A percentile compares a stretch with the other conserved stretches of the same genome.
These are phyloP conservation scores for Teratosphaeria viscida DNA, from an alignment of 2,329 filamentous ascomycete genomes.

Conservation along the genomic window DNA sequence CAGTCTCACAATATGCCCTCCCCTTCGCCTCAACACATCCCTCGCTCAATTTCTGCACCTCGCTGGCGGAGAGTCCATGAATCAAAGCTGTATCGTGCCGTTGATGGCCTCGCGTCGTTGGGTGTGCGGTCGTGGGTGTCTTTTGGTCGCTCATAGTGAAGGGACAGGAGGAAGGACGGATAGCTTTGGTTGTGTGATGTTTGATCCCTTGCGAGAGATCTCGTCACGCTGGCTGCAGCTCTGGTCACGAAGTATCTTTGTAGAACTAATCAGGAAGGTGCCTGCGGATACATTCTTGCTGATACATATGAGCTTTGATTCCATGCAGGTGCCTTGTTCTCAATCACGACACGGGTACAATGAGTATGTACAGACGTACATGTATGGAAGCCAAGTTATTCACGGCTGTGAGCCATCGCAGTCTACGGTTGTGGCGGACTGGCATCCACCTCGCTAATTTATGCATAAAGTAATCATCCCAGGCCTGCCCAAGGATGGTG, in stretches of 20 bases:
- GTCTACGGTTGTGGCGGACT: not conserved
- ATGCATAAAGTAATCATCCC: not conserved
- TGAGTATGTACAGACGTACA: too few species aligned
- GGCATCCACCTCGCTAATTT: not conserved
- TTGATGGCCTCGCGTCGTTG: conserved; percentile 24
- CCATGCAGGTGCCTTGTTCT: too few species aligned
- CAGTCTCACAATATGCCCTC: conserved; percentile 63
- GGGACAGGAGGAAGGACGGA: not conserved
- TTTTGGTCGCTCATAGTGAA: not conserved
- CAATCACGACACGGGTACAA: too few species aligned
- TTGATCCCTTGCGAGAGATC: not conserved
- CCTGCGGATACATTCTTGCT: not conserved
- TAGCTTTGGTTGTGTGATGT: not conserved
- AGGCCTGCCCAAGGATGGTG: not conserved
- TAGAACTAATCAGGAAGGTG: not conserved
- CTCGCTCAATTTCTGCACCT: conserved; percentile 55
- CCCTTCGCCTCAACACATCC: conserved; percentile 62
- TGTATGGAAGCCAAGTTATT: not conserved
- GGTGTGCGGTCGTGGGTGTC: not conserved
- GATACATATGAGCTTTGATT: too few species aligned
- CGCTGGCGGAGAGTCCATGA: conserved; percentile 46
- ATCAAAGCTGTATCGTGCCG: conserved; percentile 33
- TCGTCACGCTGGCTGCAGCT: not conserved
- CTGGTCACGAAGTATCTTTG: not conserved
- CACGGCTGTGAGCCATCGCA: not conserved